These are phyloP conservation scores for Lentithecium fluviatile DNA, from an alignment of 495 filamentous ascomycete species.

Conservation along the genomic window DNA sequence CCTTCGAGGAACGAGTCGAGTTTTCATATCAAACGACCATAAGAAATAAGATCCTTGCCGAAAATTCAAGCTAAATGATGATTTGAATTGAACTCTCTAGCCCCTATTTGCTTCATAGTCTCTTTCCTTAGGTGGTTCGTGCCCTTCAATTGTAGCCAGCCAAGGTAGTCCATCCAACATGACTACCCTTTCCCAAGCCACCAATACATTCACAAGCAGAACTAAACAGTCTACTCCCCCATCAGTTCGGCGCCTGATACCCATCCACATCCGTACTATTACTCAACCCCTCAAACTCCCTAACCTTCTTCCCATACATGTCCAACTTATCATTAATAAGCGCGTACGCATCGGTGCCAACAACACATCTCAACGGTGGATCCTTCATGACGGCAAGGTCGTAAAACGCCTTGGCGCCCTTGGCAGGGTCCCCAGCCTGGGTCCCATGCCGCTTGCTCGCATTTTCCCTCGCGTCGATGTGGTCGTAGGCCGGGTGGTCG, in stretches of 20 bases:
- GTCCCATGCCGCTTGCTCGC: constrained; percentile 44
- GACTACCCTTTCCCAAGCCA: no score
- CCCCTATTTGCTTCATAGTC: no score
- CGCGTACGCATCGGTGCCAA: constrained; percentile 49
- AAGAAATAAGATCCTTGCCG: no score
- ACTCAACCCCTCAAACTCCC: constrained; percentile 48
- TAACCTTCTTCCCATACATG: constrained; percentile 43
- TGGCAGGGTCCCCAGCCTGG: constrained; percentile 49
- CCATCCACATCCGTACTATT: constrained; percentile 51
- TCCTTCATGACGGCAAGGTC: constrained; percentile 50
- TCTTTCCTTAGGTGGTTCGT: no score
- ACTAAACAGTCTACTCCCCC: background rate
- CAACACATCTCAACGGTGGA: constrained; percentile 47
- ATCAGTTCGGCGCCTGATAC: constrained; percentile 32
- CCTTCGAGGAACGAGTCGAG: no score
- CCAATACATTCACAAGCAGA: no score
- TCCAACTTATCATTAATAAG: constrained; percentile 47
- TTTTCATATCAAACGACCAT: no score
- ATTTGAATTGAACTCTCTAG: no score
- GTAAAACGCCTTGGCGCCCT: constrained; percentile 50
- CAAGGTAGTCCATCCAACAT: no score
- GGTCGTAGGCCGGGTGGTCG: constrained; percentile 48
- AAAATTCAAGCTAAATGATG: no score
- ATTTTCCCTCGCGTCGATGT: constrained; percentile 44
- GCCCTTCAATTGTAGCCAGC: no score